A percentile compares a stretch with the other conserved stretches of the same genome.
Conservation (phyloP, 129 eudicot genomes). For the Rutidosis leptorrhynchoides region DNA sequence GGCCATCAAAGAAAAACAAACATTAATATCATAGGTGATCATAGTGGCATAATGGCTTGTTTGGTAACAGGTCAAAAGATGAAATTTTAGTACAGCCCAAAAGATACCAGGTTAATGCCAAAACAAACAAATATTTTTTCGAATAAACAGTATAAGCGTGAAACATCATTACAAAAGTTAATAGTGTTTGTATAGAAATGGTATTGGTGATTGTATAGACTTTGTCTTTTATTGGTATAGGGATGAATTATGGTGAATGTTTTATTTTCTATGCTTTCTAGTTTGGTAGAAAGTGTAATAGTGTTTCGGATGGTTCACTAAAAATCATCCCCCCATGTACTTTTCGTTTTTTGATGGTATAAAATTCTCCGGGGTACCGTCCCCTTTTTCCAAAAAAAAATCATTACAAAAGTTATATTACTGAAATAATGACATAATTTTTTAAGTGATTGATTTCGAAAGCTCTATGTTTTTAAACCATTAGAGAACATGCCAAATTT, state of each 20-base stretch:
- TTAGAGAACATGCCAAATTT: background rate
- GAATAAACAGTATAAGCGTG: background rate
- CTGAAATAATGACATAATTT: background rate
- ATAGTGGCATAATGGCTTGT: background rate
- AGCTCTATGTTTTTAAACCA: conserved; percentile 2
- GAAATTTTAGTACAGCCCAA: background rate
- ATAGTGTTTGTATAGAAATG: too few relatives aligned
- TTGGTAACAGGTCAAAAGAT: background rate
- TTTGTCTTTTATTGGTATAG: too few relatives aligned
- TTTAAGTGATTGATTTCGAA: background rate
- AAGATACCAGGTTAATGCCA: background rate
- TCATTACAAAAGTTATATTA: background rate
- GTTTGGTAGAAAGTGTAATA: too few relatives aligned
- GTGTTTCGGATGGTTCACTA: too few relatives aligned
- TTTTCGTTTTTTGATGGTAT: too few relatives aligned
- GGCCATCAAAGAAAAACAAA: background rate
- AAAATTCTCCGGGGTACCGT: too few relatives aligned
- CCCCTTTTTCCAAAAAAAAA: too few relatives aligned
- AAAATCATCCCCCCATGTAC: too few relatives aligned
- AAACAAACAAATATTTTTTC: background rate
- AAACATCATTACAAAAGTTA: background rate
- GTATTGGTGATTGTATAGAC: too few relatives aligned
- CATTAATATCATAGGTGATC: background rate
- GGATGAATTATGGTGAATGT: too few relatives aligned
- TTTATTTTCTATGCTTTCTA: too few relatives aligned